Conservation (phyloP, 2,329 filamentous ascomycete genomes). For the Paraconiothyrium sp. region DNA sequence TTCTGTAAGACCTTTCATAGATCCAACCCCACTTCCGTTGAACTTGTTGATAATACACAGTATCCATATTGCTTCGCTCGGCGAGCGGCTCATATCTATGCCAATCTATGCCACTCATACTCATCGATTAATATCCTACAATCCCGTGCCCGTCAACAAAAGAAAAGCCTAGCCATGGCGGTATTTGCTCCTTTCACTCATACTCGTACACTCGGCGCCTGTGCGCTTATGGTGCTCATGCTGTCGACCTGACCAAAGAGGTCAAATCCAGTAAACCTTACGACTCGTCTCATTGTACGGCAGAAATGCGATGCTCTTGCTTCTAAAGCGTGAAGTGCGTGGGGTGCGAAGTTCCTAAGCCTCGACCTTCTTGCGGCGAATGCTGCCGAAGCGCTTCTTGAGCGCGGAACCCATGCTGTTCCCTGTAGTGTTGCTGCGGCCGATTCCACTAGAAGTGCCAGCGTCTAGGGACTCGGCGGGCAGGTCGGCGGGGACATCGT, state of each 20-base stretch:
- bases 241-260: neutral
- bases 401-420: slow-evolving; percentile 50
- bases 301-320: slow-evolving; percentile 6
- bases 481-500: slow-evolving; percentile 32
- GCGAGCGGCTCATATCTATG: slow-evolving; percentile 4
- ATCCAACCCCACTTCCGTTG: too few relatives aligned
- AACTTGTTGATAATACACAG: neutral
- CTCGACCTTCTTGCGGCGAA: slow-evolving; percentile 50
- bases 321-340: slow-evolving; percentile 11
- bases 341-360: slow-evolving; percentile 17
- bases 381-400: slow-evolving; percentile 59
- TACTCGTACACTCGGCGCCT: slow-evolving; percentile 12
- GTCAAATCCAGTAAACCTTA: slow-evolving; percentile 6
- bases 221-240: neutral
- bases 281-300: slow-evolving; percentile 9
- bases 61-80: neutral
- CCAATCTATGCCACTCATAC: slow-evolving; percentile 3
- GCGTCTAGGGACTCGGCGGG: slow-evolving; percentile 40
- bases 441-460: slow-evolving; percentile 36
- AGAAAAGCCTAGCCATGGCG: neutral
- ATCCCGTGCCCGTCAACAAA: slow-evolving; percentile 1
- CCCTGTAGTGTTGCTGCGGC: slow-evolving; percentile 49
- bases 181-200: neutral
- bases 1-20: too few relatives aligned
- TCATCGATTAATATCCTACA: slow-evolving; percentile 1